Conservation (phyloP, 2,329 filamentous ascomycete species). For the Ophiostoma montium region DNA sequence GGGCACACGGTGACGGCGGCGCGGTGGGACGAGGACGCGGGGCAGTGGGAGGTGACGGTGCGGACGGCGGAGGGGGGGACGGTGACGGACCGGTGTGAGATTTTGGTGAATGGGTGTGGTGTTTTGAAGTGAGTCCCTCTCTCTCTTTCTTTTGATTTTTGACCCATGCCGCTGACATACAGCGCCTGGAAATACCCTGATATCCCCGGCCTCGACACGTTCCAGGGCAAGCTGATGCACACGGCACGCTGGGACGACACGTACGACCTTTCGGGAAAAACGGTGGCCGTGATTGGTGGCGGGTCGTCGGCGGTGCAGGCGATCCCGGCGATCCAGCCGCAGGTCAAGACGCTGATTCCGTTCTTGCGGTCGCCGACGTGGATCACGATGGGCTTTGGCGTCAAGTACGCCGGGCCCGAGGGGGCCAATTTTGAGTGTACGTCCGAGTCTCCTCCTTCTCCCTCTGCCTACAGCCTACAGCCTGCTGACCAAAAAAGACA, state of each 20-base stretch:
- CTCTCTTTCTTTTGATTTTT: not conserved
- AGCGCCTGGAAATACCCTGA: conserved; percentile 15
- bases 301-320: conserved; percentile 21
- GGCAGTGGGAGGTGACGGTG: conserved; percentile 20
- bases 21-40: conserved; percentile 28
- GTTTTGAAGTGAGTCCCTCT: conserved; percentile 11
- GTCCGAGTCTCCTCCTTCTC: not conserved
- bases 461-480: not conserved
- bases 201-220: conserved; percentile 21
- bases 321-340: conserved; percentile 14
- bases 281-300: conserved; percentile 19
- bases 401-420: conserved; percentile 19
- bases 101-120: conserved; percentile 12
- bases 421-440: conserved; percentile 26
- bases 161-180: not conserved
- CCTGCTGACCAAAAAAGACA: conserved; percentile 23
- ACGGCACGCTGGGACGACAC: conserved; percentile 13
- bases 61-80: conserved; percentile 14
- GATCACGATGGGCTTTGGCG: conserved; percentile 48
- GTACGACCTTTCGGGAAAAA: conserved; percentile 15
- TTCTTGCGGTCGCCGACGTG: conserved; percentile 24
- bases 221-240: conserved; percentile 18
- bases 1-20: conserved; percentile 13
- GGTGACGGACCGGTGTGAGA: conserved; percentile 10
- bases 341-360: conserved; percentile 1